Conservation (phyloP, 1,284 basidiomycete genomes). For the Trametes pubescens region DNA sequence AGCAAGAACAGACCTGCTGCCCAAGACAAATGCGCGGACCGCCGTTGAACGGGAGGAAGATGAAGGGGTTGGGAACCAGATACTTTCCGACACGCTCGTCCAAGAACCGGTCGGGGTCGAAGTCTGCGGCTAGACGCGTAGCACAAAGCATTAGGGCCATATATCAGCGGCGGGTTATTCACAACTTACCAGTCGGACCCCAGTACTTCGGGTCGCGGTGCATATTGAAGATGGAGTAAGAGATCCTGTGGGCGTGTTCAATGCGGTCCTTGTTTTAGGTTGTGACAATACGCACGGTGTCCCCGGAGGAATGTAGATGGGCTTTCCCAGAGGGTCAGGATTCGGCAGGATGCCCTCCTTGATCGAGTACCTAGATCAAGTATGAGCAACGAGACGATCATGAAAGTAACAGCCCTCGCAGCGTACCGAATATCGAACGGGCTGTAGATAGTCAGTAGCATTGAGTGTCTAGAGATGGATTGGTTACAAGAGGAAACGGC, state of each 20-base stretch:
- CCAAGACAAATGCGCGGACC: constrained; percentile 59
- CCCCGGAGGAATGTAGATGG: constrained; percentile 39
- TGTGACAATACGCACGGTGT: constrained; percentile 25
- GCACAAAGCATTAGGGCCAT: neutral
- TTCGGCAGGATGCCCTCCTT: constrained; percentile 38
- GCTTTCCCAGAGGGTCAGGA: constrained; percentile 34
- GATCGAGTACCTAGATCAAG: constrained; percentile 27
- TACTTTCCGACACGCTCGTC: constrained; percentile 48
- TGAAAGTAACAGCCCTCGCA: neutral
- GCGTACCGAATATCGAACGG: constrained; percentile 38
- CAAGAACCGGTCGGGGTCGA: constrained; percentile 56
- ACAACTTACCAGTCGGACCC: constrained; percentile 65
- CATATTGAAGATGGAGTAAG: constrained; percentile 67
- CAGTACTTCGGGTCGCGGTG: constrained; percentile 67
- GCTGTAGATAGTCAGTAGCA: constrained; percentile 12
- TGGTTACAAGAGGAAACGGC: neutral
- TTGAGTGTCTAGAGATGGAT: neutral
- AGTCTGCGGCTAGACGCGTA: constrained; percentile 44
- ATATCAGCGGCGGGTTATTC: too few relatives aligned
- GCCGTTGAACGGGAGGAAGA: constrained; percentile 59
- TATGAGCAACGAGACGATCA: neutral
- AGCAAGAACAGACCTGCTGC: constrained; percentile 46
- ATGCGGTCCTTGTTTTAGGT: too few relatives aligned
- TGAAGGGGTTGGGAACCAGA: constrained; percentile 52
- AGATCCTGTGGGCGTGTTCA: constrained; percentile 43